Evolutionary conservation across 192 early-diverging fungal genomes (phyloP).

Genomic region (Powellomyces hirtus): DNA sequence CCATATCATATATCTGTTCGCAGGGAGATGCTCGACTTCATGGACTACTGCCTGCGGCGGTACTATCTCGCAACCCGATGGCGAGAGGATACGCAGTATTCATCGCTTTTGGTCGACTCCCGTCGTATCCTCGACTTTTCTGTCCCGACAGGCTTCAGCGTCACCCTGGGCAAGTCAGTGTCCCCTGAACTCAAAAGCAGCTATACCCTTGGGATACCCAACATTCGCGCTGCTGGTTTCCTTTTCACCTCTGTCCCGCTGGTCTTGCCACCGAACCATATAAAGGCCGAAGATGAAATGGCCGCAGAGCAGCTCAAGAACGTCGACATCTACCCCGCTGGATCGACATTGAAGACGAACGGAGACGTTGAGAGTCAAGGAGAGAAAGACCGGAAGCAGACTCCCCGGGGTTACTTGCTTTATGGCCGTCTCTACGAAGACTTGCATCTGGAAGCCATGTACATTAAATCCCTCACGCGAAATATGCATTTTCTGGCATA

Average conservation of each 20-base stretch:
- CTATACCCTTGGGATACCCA: constrained; percentile 66
- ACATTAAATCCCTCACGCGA: constrained; percentile 51
- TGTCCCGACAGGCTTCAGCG: constrained; percentile 69
- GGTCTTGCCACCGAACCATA: constrained; percentile 11
- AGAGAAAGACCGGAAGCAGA: background rate
- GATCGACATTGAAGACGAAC: background rate
- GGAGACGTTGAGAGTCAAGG: background rate
- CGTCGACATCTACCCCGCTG: constrained; percentile 6
- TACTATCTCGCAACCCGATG: constrained; percentile 75
- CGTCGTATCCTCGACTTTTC: constrained; percentile 76
- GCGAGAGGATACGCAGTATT: constrained; percentile 66
- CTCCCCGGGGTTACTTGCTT: constrained; percentile 46
- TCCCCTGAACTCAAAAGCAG: constrained; percentile 74
- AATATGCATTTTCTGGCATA: constrained; percentile 58
- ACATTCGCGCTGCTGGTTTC: constrained; percentile 68
- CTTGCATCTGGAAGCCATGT: constrained; percentile 63
- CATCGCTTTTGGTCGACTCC: constrained; percentile 2
- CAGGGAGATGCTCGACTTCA: constrained; percentile 73
- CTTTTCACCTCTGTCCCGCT: constrained; percentile 76
- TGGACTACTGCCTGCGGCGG: constrained; percentile 75
- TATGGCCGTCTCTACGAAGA: constrained; percentile 76
- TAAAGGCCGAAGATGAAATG: constrained; percentile 11
- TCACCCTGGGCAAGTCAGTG: constrained; percentile 72
- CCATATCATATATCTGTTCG: too few species aligned
- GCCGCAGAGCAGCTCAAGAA: background rate